Conservation (phyloP, 805 yeast genomes). For the Debaryomyces castellii region DNA sequence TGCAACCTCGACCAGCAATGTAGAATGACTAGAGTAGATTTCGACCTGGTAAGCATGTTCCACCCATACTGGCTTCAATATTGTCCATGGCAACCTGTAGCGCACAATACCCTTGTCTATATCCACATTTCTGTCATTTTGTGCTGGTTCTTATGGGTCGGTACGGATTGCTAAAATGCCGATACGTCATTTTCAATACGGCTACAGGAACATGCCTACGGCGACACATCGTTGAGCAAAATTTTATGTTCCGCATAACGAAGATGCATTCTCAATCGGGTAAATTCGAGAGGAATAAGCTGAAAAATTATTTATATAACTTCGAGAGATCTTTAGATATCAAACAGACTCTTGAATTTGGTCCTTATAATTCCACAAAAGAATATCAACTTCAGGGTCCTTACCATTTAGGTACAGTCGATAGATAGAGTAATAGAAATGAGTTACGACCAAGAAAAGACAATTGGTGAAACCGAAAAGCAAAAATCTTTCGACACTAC, state of each 20-base stretch:
- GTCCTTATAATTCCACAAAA: neutral
- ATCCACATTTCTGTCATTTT: neutral
- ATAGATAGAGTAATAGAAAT: too few species aligned
- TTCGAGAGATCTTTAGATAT: neutral
- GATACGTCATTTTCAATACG: neutral
- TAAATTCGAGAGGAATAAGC: neutral
- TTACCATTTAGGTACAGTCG: neutral
- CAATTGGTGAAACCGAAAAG: neutral
- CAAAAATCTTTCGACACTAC: neutral
- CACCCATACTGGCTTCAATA: too few species aligned
- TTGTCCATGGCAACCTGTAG: too few species aligned
- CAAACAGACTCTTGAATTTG: neutral
- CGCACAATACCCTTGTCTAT: too few species aligned
- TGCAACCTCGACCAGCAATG: too few species aligned
- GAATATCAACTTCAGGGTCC: neutral
- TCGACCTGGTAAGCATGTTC: too few species aligned
- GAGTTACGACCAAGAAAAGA: neutral
- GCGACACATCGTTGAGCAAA: neutral
- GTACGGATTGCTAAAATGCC: neutral
- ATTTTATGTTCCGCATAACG: neutral
- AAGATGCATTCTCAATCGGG: neutral
- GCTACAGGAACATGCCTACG: neutral
- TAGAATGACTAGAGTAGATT: too few species aligned
- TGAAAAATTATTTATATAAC: neutral
- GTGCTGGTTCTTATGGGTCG: neutral